phyloP scores from a whole-genome alignment of 202 grass and related monocot species.

The Bolboschoenoplectus hybrid region DNA sequence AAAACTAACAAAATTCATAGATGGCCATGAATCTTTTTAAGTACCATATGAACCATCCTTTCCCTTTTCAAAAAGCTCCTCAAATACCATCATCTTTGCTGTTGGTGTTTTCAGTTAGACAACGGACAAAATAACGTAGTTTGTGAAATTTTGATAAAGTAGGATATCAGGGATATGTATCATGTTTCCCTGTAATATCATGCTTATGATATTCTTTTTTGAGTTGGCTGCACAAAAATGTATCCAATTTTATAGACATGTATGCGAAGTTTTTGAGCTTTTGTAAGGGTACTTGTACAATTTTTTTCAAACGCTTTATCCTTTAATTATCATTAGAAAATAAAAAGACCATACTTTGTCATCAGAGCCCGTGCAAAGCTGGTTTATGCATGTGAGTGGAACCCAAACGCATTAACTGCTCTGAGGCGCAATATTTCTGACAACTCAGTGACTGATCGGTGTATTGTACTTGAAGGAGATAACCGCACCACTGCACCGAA shows the following conservation, averaged over 20 bases:
- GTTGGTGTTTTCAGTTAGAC: background rate
- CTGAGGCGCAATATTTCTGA: conserved; percentile 63
- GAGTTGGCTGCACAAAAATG: background rate
- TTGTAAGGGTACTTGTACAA: conserved; percentile 2
- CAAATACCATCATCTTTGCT: background rate
- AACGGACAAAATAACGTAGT: background rate
- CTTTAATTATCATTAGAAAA: conserved; percentile 18
- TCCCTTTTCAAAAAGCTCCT: background rate
- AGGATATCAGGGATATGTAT: background rate
- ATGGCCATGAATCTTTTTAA: background rate
- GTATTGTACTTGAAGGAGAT: conserved; percentile 96
- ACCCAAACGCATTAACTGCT: conserved; percentile 81
- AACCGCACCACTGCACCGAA: conserved; percentile 76
- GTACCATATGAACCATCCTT: background rate
- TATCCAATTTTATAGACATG: background rate
- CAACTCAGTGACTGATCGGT: conserved; percentile 73
- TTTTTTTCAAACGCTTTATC: conserved; percentile 2
- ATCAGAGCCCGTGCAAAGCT: conserved; percentile 87
- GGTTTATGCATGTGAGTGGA: conserved; percentile 97
- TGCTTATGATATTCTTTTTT: background rate
- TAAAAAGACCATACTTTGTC: conserved; percentile 26
- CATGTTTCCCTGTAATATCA: background rate
- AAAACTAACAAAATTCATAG: background rate
- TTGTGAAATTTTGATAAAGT: background rate
- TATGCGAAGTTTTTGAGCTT: background rate